phyloP scores from a whole-genome alignment of 2,329 filamentous ascomycete species.

The Aureobasidium sp. region DNA sequence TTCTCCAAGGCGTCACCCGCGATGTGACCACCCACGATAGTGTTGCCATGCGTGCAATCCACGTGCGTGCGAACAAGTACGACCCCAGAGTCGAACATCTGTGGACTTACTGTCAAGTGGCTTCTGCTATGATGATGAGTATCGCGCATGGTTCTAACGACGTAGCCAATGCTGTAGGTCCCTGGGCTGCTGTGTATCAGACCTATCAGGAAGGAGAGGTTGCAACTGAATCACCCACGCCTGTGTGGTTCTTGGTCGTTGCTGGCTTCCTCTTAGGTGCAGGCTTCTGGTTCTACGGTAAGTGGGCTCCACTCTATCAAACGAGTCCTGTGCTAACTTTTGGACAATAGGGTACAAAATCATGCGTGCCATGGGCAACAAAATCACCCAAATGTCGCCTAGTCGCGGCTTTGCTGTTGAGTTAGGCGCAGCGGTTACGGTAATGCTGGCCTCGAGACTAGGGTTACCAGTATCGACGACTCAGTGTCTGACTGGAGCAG shows the following conservation, averaged over 20 bases:
- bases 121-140: slow-evolving; percentile 21
- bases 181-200: slow-evolving; percentile 55
- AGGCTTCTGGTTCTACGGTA: neutral
- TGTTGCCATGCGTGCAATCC: slow-evolving; percentile 45
- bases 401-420: slow-evolving; percentile 53
- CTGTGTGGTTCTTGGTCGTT: slow-evolving; percentile 38
- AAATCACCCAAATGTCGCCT: slow-evolving; percentile 51
- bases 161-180: slow-evolving; percentile 54
- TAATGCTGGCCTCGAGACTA: slow-evolving; percentile 55
- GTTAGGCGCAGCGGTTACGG: slow-evolving; percentile 52
- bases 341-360: slow-evolving; percentile 57
- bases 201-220: slow-evolving; percentile 61
- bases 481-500: slow-evolving; percentile 55
- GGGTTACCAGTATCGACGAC: slow-evolving; percentile 56
- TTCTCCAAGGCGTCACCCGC: neutral
- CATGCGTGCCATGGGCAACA: slow-evolving; percentile 52
- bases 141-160: slow-evolving; percentile 63
- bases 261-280: neutral
- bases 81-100: slow-evolving; percentile 55
- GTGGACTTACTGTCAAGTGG: slow-evolving; percentile 58
- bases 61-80: slow-evolving; percentile 51
- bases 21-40: neutral
- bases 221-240: slow-evolving; percentile 50
- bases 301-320: neutral
- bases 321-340: slow-evolving; percentile 22